Evolutionary conservation across 148 eudicot genomes (phyloP), one percentile per base, ranked within the genome.

Genomic region (Vaccinium corymbosum): DNA sequence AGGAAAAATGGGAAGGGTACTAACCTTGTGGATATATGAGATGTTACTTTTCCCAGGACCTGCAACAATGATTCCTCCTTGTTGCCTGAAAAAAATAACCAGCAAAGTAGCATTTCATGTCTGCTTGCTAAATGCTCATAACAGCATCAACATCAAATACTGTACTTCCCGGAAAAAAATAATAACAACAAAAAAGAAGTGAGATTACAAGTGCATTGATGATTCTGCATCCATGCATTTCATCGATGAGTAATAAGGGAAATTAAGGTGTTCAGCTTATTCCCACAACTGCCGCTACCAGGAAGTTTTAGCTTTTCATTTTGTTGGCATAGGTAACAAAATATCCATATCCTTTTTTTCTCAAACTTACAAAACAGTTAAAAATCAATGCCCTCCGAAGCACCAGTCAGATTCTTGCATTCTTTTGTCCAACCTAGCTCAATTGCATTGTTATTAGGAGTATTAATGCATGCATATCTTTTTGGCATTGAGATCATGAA

Each of bases 1-100:
- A 3, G 42, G 7, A 22, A 1, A n/a, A 12, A 22, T 8, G 19
- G 12, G 4, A 15, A 59, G 66, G 84, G 53, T 42, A 76, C 84
- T 80, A 81, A 94, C 99, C 97, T 90, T 94, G 89, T 97, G 98
- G 87, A 97, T 87, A 80, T 93, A 97, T 79, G 98, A 89, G 87
- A 94, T 90, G 87, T 91, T 94, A 50, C 90, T 89, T 93, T 92
- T 97, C 61, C 98, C 98, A 25, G 99, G 98, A 78, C 99, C 99
- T 50, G 99, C 99, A 81, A 97, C 97, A 66, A 97, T 88, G 83
- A 97, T 93, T 62, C 99, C 99, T 25, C 99, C 99, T 85, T 97
- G 99, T 84, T 89, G 95, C 98, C 99, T 96, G 93, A 75, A 59
- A 90, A 42, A 73, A 81, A 84, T 70, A 80, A 83, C 29, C 70